These are phyloP conservation scores for Xylaria hypoxylon DNA, from an alignment of 2,329 filamentous ascomycete species.

Conservation along the genomic window DNA sequence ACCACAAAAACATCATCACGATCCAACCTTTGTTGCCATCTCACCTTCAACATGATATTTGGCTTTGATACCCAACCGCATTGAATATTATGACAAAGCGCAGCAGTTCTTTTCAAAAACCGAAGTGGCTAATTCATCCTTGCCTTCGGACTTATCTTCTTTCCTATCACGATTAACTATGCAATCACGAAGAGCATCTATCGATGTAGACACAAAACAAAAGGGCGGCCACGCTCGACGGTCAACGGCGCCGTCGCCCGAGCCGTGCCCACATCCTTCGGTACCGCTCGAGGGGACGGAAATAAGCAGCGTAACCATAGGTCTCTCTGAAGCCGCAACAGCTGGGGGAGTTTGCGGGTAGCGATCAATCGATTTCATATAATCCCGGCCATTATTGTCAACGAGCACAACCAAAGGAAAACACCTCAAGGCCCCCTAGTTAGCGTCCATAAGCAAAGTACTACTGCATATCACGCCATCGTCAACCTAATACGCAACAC, in stretches of 20 bases:
- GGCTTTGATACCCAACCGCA: slow-evolving; percentile 25
- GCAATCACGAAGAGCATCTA: slow-evolving; percentile 9
- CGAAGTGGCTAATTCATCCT: background rate
- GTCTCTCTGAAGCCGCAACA: background rate
- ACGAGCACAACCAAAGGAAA: background rate
- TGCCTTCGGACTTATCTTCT: slow-evolving; percentile 3
- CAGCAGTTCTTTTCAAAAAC: slow-evolving; percentile 4
- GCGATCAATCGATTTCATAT: background rate
- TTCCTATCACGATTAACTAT: slow-evolving; percentile 16
- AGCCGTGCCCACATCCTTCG: slow-evolving; percentile 37
- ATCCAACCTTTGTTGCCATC: slow-evolving; percentile 19
- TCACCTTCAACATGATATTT: background rate
- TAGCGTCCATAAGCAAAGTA: background rate
- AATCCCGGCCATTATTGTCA: background rate
- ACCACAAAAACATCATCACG: slow-evolving; percentile 12
- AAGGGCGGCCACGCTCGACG: slow-evolving; percentile 40
- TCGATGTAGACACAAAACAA: background rate
- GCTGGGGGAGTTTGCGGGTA: background rate
- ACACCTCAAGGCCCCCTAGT: background rate
- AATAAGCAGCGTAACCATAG: background rate
- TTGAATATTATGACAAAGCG: slow-evolving; percentile 23
- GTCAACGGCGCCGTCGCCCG: slow-evolving; percentile 44
- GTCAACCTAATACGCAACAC: background rate
- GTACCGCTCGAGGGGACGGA: slow-evolving; percentile 22
- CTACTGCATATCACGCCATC: background rate